A percentile compares a stretch with the other conserved stretches of the same genome.
These are phyloP conservation scores for Lepraria neglecta DNA, from an alignment of 495 filamentous ascomycete species.

Conservation along the genomic window DNA sequence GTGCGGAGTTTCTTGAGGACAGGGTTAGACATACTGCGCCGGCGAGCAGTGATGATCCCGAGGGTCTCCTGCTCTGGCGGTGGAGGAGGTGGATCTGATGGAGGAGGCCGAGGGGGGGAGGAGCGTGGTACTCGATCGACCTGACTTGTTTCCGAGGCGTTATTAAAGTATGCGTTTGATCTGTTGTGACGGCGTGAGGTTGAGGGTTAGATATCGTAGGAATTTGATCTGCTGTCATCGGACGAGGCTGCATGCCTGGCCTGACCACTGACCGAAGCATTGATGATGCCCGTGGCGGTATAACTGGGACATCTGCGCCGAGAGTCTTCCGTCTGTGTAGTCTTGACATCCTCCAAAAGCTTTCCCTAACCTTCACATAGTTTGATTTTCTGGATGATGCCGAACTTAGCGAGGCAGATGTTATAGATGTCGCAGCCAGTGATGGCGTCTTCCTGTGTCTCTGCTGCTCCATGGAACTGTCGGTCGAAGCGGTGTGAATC, in stretches of 20 bases:
- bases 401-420: slow-evolving; percentile 23
- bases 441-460: slow-evolving; percentile 24
- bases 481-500: slow-evolving; percentile 22
- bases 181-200: slow-evolving; percentile 16
- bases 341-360: slow-evolving; percentile 27
- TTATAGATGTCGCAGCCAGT: slow-evolving; percentile 24
- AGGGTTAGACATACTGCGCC: slow-evolving; percentile 21
- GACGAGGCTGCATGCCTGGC: slow-evolving; percentile 18
- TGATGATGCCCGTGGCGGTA: slow-evolving; percentile 21
- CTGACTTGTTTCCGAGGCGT: slow-evolving; percentile 6
- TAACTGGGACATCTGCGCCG: slow-evolving; percentile 13
- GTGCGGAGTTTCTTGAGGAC: slow-evolving; percentile 24
- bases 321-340: slow-evolving; percentile 25
- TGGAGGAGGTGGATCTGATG: slow-evolving; percentile 11
- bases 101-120: slow-evolving; percentile 19
- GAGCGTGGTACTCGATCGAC: slow-evolving; percentile 2
- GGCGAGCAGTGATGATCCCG: slow-evolving; percentile 18
- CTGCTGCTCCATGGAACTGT: slow-evolving; percentile 27
- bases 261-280: slow-evolving; percentile 6
- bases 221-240: slow-evolving; percentile 21
- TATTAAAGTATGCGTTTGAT: slow-evolving; percentile 11
- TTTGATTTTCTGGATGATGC: slow-evolving; percentile 25
- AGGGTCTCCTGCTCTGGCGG: slow-evolving; percentile 4
- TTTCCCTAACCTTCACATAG: slow-evolving; percentile 25
- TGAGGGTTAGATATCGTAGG: slow-evolving; percentile 12